Percentiles rank a stretch among this genome's conserved stretches.
Evolutionary conservation across 192 early-diverging fungal species (phyloP).

Genomic region (Gorgonomyces haynaldii): DNA sequence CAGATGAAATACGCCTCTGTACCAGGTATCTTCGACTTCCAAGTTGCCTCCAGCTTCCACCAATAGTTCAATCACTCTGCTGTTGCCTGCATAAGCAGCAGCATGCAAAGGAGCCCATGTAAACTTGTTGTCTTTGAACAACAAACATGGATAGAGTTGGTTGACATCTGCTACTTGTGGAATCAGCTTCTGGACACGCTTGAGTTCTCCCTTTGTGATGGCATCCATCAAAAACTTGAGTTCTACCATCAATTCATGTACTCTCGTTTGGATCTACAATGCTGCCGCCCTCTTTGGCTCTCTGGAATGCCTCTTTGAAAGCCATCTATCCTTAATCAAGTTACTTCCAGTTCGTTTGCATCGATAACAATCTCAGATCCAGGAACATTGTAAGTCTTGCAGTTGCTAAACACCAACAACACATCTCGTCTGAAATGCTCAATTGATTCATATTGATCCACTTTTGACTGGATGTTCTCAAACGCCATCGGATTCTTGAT

Average conservation of each 20-base stretch:
- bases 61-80: conserved; percentile 53
- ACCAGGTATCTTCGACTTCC: conserved; percentile 75
- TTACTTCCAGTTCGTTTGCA: conserved; percentile 19
- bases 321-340: background rate
- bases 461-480: conserved; percentile 49
- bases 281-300: background rate
- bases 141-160: conserved; percentile 25
- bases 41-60: conserved; percentile 66
- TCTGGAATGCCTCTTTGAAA: background rate
- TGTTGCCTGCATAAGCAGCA: conserved; percentile 67
- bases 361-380: conserved; percentile 53
- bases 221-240: too few species aligned
- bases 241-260: background rate
- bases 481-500: conserved; percentile 74
- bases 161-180: conserved; percentile 19
- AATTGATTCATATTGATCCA: conserved; percentile 51
- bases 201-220: too few species aligned
- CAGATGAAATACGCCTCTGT: conserved; percentile 36
- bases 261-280: background rate
- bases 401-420: conserved; percentile 76
- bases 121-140: conserved; percentile 48
- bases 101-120: conserved; percentile 82
- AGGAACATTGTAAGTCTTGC: conserved; percentile 78
- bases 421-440: conserved; percentile 72
- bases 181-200: conserved; percentile 5